phyloP scores from a whole-genome alignment of 2,329 filamentous ascomycete species.

The Alternaria viburni region DNA sequence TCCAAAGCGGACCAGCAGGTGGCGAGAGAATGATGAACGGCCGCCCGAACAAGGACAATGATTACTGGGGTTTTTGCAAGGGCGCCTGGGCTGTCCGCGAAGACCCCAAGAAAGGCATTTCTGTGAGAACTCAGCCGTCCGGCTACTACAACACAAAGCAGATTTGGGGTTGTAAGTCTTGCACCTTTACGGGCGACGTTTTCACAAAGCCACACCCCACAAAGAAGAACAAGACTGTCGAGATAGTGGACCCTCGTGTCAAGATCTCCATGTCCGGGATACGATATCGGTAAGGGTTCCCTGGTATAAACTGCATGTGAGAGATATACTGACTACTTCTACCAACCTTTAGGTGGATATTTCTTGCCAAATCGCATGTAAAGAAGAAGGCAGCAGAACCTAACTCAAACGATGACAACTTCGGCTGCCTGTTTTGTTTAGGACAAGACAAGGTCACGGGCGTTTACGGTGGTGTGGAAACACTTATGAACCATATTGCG shows the following conservation, averaged over 20 bases:
- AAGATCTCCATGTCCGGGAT: slow-evolving; percentile 33
- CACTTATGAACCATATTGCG: slow-evolving; percentile 49
- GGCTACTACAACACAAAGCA: slow-evolving; percentile 45
- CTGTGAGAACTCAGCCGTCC: slow-evolving; percentile 35
- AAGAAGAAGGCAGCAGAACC: slow-evolving; percentile 20
- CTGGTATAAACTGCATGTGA: neutral
- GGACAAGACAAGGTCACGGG: slow-evolving; percentile 39
- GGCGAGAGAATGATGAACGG: slow-evolving; percentile 41
- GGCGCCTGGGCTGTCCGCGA: slow-evolving; percentile 47
- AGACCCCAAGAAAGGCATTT: slow-evolving; percentile 42
- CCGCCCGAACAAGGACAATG: slow-evolving; percentile 48
- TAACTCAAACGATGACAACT: slow-evolving; percentile 29
- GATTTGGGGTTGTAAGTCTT: slow-evolving; percentile 46
- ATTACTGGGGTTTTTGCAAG: slow-evolving; percentile 52
- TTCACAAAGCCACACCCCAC: slow-evolving; percentile 29
- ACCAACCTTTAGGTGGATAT: slow-evolving; percentile 32
- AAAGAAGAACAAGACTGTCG: slow-evolving; percentile 37
- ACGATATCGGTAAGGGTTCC: slow-evolving; percentile 28
- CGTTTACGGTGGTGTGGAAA: slow-evolving; percentile 48
- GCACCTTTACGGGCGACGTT: slow-evolving; percentile 42
- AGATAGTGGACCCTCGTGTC: slow-evolving; percentile 38
- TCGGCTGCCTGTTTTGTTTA: slow-evolving; percentile 47
- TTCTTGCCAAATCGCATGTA: slow-evolving; percentile 47
- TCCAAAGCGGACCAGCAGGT: slow-evolving; percentile 20
- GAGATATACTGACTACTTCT: neutral